Evolutionary conservation across 78 protist species (phyloP).

Genomic region (Anaeramoeba flamelloides): DNA sequence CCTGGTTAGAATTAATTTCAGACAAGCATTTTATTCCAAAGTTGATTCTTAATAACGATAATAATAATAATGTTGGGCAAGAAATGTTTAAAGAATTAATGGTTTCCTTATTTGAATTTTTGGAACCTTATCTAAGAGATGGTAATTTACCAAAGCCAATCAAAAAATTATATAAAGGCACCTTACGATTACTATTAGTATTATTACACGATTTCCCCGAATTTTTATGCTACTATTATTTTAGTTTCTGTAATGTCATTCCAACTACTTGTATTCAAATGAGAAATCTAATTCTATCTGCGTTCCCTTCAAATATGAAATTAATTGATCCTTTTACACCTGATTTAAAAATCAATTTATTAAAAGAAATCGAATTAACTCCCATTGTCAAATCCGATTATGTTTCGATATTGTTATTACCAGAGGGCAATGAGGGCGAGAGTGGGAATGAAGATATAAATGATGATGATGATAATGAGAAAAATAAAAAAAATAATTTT

Average conservation of each 20-base stretch:
- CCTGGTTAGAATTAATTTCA: constrained; percentile 84
- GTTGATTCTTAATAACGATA: constrained; percentile 25
- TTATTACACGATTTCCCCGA: constrained; percentile 97
- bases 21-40: constrained; percentile 75
- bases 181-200: constrained; percentile 53
- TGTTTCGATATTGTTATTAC: too few relatives aligned
- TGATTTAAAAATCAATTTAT: constrained; percentile 60
- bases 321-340: constrained; percentile 93
- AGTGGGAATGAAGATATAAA: too few relatives aligned
- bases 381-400: constrained; percentile 48
- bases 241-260: constrained; percentile 72
- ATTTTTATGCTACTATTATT: constrained; percentile 83
- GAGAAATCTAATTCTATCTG: constrained; percentile 78
- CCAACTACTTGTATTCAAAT: constrained; percentile 83
- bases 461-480: too few relatives aligned
- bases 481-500: too few relatives aligned
- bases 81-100: constrained; percentile 52
- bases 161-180: constrained; percentile 57
- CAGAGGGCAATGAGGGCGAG: too few relatives aligned
- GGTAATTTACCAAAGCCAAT: constrained; percentile 40
- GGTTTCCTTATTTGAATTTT: constrained; percentile 55
- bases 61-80: constrained; percentile 51
- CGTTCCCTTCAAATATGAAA: constrained; percentile 76
- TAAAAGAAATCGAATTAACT: constrained; percentile 69
- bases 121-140: constrained; percentile 57